These are phyloP conservation scores for Pseudogymnoascus destructans DNA, from an alignment of 2,329 filamentous ascomycete species.

Conservation along the genomic window DNA sequence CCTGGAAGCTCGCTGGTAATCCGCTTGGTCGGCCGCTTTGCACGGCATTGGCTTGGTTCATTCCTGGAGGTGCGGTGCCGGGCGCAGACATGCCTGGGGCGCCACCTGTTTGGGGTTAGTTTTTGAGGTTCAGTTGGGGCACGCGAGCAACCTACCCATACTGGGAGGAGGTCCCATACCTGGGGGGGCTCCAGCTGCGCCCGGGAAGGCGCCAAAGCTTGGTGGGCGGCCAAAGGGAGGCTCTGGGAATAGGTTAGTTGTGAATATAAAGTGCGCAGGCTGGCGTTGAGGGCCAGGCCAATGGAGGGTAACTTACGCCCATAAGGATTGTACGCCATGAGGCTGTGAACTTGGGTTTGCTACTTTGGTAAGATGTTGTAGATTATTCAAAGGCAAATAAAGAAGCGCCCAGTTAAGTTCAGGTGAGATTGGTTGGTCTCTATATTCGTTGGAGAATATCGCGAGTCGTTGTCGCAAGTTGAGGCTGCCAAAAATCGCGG, in stretches of 20 bases:
- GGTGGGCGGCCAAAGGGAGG: conserved; percentile 57
- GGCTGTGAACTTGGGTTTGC: neutral
- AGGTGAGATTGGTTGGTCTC: neutral
- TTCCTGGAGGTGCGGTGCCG: conserved; percentile 65
- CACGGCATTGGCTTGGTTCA: conserved; percentile 59
- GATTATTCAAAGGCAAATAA: neutral
- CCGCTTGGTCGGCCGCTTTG: conserved; percentile 69
- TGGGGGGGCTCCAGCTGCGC: conserved; percentile 40
- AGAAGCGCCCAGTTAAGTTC: neutral
- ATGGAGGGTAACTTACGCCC: conserved; percentile 21
- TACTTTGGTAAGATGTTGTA: neutral
- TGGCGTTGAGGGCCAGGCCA: neutral
- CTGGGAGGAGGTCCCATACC: conserved; percentile 69
- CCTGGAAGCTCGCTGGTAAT: conserved; percentile 73
- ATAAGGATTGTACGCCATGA: conserved; percentile 27
- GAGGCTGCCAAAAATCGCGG: neutral
- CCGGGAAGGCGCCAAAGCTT: conserved; percentile 58
- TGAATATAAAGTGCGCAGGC: neutral
- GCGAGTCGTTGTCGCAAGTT: neutral
- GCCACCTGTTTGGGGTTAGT: conserved; percentile 38
- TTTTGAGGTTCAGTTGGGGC: conserved; percentile 11
- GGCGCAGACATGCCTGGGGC: conserved; percentile 74
- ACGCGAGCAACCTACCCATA: conserved; percentile 48
- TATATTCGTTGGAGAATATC: neutral
- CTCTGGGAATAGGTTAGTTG: conserved; percentile 15